Base-by-base conservation (phyloP, 805 yeast species). In the Saccharomyces kudriavzevii region DNA sequence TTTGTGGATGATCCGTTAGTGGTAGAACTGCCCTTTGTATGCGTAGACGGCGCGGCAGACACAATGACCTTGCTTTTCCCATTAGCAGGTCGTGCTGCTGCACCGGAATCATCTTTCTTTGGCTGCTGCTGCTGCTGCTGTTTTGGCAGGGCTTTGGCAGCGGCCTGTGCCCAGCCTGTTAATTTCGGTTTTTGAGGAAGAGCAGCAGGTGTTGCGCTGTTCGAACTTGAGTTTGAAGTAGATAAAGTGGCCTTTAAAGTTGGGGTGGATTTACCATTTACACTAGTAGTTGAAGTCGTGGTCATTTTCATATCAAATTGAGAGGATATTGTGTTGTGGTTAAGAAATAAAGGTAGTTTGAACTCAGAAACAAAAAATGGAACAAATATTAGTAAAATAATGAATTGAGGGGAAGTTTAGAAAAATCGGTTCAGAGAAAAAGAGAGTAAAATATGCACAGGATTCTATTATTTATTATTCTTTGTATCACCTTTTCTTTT, bases 161-260 rank as follows among this genome's bases (percentile, higher is more conserved):
- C 69, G 29, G 69, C 69, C 49, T 66, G 69, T 1, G 68, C 70
- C 70, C 70, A 66, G 2, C 68, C 68, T 11, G 68, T 62, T 47
- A 65, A 55, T 53, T 61, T 64, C 30, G 67, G 62, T 43, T 58
- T 56, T 17, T 45, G 49, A n/a, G 52, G 40, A 29, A 53, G 51
- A 4, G 56, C 45, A 27, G 58, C 47, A 3, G 45, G 14, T 1
- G 52, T 52, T 13, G 53, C 9, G 10, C 43, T 17, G 6, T 35
- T 35, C 10, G 43, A 35, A 35, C 11, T 35, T 35, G 43, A 17
- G 10, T 17, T 17, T 35, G 43, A 17, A 35, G 22, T 17, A 10
- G 43, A 35, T 20, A 35, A 35, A 17, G 43, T 35, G 8, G 43
- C 9, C 24, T 35, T 35, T 4, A 35, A 35, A 17, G 43, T 20